Base-by-base conservation (phyloP, 2,329 filamentous ascomycete genomes). In the Stemphylium beticola region DNA sequence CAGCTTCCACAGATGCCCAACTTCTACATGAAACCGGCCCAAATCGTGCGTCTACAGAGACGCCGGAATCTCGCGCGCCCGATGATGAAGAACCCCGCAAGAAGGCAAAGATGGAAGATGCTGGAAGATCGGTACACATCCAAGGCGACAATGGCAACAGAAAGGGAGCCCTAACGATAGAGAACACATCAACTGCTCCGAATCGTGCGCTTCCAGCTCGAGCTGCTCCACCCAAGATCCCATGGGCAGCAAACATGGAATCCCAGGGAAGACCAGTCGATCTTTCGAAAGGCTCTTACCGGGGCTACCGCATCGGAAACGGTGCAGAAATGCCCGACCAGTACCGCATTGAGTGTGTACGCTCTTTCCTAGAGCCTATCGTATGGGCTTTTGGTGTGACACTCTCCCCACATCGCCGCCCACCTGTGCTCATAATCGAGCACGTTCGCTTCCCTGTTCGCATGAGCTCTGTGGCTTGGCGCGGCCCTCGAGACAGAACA, bases 301-400 rank as follows among this genome's bases (percentile, higher is more conserved):
- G 80, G 39, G 85, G 85, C 26, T 81, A 83, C 38, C 83, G 85
- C 20, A 80, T 82, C n/a, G 81, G 79, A 8, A 79, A 81, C 32
- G 85, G 84, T 15, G 67, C 75, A 26, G 81, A 85, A 40, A 86
- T 87, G 83, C 85, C 85, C 14, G 82, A 84, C 43, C 77, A 79
- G 22, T 80, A 82, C 57, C 83, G 85, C 26, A 78, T 82, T 20
- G 83, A 87, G 17, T 80, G 81, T 26, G 75, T 87, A 34, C 78
- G 80, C 43, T 78, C 79, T 12, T 82, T 88, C 57, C 71, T 87
- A 10, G 85, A 87, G 68, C 82, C 83, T 62, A 77, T 81, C 10
- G 78, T 79, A 15, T 86, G 83, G 81, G 77, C 82, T 4, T 87
- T 87, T 71, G 80, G 81, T 43, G 83, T 83, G 61, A 81, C 81